phyloP scores from a whole-genome alignment of 805 yeast species.

The Lachancea mirantina region DNA sequence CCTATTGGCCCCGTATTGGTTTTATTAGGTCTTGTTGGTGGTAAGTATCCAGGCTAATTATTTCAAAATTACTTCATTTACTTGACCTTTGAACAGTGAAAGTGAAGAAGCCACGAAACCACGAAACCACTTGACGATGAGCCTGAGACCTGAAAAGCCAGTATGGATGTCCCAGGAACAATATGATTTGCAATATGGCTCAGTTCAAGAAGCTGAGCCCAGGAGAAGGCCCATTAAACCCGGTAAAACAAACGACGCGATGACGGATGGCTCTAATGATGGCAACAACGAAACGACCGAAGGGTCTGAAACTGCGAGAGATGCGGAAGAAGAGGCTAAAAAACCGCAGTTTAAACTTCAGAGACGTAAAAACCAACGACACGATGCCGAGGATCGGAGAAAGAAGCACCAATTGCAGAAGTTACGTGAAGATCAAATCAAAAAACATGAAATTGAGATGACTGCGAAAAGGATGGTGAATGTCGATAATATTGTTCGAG shows the following conservation, averaged over 20 bases:
- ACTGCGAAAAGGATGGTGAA: conserved; percentile 33
- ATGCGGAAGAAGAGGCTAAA: conserved; percentile 10
- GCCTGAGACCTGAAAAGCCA: conserved; percentile 29
- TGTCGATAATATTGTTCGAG: conserved; percentile 63
- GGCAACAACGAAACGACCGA: conserved; percentile 6
- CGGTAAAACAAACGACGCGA: no score
- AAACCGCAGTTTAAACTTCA: conserved; percentile 15
- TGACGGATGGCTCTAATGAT: conserved; percentile 12
- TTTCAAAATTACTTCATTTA: no score
- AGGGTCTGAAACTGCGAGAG: no score
- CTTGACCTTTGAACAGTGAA: no score
- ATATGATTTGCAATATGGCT: conserved; percentile 28
- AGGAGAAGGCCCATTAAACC: conserved; percentile 4
- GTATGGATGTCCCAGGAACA: conserved; percentile 35
- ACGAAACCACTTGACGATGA: conserved; percentile 8
- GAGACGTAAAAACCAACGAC: conserved; percentile 26
- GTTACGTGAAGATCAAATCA: conserved; percentile 30
- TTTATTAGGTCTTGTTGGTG: no score
- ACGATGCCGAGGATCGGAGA: conserved; percentile 28
- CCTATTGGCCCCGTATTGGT: no score
- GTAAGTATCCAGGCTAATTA: no score
- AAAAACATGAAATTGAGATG: conserved; percentile 30
- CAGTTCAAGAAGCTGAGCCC: conserved; percentile 8
- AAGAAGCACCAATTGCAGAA: conserved; percentile 28
- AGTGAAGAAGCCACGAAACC: not conserved